phyloP scores from a whole-genome alignment of 148 eudicot species.

The Salicornia ramosissima region DNA sequence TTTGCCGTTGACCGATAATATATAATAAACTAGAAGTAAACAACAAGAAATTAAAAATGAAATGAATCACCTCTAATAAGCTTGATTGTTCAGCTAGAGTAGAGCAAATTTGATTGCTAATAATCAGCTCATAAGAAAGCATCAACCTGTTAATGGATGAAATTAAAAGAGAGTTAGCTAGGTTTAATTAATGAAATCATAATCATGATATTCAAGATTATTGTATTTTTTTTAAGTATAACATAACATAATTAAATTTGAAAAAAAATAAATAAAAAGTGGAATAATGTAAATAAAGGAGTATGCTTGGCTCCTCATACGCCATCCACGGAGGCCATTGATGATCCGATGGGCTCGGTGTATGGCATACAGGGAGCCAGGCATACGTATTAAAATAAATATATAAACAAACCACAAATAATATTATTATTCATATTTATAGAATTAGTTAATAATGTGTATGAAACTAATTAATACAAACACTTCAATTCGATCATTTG shows the following conservation, averaged over 20 bases:
- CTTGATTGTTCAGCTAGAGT: background rate
- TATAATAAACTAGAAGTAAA: too few species aligned
- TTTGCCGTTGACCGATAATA: too few species aligned
- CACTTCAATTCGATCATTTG: background rate
- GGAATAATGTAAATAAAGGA: background rate
- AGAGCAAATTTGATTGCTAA: background rate
- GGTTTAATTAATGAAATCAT: background rate
- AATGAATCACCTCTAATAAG: background rate
- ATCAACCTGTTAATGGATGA: slow-evolving; percentile 4
- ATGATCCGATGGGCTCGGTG: slow-evolving; percentile 26
- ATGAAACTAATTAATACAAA: background rate
- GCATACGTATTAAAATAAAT: slow-evolving; percentile 27
- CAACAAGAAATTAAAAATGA: too few species aligned
- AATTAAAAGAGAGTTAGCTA: background rate
- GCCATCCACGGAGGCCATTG: slow-evolving; percentile 40
- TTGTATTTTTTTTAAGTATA: too few species aligned
- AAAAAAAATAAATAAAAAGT: too few species aligned
- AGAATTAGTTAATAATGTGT: background rate
- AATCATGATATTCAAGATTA: background rate
- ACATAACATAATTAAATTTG: too few species aligned
- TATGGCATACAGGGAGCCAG: slow-evolving; percentile 54
- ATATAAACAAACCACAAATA: background rate
- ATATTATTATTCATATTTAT: background rate
- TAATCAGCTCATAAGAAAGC: too few species aligned
- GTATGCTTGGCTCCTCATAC: slow-evolving; percentile 54